These are phyloP conservation scores for Albizia julibrissin DNA, from an alignment of 306 rosid genomes.

Conservation along the genomic window DNA sequence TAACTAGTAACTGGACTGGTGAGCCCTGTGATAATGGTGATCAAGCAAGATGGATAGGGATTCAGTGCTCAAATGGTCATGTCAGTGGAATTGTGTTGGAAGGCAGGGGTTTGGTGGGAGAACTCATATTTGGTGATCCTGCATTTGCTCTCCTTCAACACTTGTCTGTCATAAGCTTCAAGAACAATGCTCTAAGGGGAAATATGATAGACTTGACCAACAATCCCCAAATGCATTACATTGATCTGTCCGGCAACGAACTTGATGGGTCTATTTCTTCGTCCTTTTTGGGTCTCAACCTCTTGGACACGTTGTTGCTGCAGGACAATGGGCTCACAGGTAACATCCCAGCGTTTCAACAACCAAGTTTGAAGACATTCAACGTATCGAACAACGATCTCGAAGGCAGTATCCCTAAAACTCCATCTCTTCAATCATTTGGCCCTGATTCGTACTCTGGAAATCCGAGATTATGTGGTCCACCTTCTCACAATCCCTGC, in stretches of 20 bases:
- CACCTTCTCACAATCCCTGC: not conserved
- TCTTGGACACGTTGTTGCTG: not conserved
- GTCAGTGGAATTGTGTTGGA: not conserved
- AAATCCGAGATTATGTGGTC: not conserved
- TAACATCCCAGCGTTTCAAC: not conserved
- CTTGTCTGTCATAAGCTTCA: not conserved
- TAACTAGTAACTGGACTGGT: not conserved
- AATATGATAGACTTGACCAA: not conserved
- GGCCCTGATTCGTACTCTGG: not conserved
- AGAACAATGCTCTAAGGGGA: not conserved
- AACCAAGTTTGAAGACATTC: not conserved
- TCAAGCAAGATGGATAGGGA: not conserved
- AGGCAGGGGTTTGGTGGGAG: not conserved
- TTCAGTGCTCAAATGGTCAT: not conserved
- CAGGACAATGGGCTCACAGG: not conserved
- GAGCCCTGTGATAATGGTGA: not conserved
- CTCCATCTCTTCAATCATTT: not conserved
- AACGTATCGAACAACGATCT: not conserved
- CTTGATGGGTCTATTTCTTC: not conserved
- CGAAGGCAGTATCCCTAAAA: not conserved
- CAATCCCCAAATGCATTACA: not conserved
- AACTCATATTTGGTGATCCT: not conserved
- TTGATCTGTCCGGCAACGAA: not conserved
- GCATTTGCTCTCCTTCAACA: not conserved
- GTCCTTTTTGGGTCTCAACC: not conserved